A percentile compares a stretch with the other conserved stretches of the same genome.
Conservation (phyloP, 805 yeast species). For the Candida ovalis region DNA sequence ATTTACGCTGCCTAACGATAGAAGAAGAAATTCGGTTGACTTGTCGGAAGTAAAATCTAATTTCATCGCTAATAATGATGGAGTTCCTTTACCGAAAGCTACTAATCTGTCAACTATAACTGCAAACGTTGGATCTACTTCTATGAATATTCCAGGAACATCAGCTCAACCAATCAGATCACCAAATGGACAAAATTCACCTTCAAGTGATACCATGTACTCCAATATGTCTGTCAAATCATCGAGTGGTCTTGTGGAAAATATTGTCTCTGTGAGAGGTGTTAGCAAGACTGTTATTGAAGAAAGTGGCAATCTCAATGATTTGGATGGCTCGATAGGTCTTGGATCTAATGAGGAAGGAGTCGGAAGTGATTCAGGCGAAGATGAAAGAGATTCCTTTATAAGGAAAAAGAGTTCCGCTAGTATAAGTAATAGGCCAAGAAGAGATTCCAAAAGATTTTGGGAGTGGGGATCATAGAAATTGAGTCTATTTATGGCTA, state of each 20-base stretch:
- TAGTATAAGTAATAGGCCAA: constrained; percentile 1
- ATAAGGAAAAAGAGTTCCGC: constrained; percentile 1
- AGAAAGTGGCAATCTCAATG: constrained; percentile 43
- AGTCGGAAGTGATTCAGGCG: constrained; percentile 4
- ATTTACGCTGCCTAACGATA: constrained; percentile 19
- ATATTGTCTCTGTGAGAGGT: constrained; percentile 79
- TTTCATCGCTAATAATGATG: constrained; percentile 9
- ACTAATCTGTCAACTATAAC: neutral
- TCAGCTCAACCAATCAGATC: neutral
- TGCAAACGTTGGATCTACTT: neutral
- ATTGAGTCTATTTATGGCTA: no score
- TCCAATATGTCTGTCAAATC: constrained; percentile 14
- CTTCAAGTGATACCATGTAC: constrained; percentile 7
- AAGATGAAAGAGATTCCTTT: constrained; percentile 7
- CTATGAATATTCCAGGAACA: neutral
- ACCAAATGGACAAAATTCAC: neutral
- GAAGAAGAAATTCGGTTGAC: constrained; percentile 20
- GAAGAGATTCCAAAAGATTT: constrained; percentile 22
- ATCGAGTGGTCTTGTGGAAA: constrained; percentile 71
- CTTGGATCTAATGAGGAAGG: neutral
- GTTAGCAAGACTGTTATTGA: constrained; percentile 83
- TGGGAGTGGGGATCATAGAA: constrained; percentile 19
- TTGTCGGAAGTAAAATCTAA: constrained; percentile 18
- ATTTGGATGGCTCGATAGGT: constrained; percentile 8
- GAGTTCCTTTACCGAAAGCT: constrained; percentile 15